Base-by-base conservation (phyloP, 768 basidiomycete genomes). In the Sporobolomyces pararoseus region DNA sequence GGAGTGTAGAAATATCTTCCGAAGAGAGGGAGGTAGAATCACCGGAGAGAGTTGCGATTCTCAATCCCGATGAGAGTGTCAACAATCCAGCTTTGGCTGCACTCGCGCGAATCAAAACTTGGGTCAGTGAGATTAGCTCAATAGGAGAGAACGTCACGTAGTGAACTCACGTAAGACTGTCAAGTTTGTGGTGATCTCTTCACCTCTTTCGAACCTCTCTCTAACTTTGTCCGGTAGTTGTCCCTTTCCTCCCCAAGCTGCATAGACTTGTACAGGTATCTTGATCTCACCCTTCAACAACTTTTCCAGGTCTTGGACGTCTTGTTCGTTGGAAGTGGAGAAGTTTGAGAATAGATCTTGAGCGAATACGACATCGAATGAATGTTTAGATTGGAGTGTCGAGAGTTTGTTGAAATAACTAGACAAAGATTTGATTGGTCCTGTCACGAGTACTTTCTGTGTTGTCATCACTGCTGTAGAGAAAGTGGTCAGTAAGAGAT, bases 301-400 rank as follows among this genome's bases (percentile, higher is more conserved):
- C 72, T 86, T 82, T 7, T 77, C 74, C 3, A 87, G 79, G 65
- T 90, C 84, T 65, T 85, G 82, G n/a, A 49, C 46, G 17, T 84
- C 83, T 60, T 77, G 80, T 59, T 67, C 77, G n/a, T 79, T 79
- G 17, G 72, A 78, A n/a, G n/a, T n/a, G n/a, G n/a, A n/a, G n/a
- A n/a, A n/a, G n/a, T n/a, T n/a, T 2, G 92, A 91, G 80, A 93
- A 92, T 79, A 91, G 89, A n/a, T 91, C 91, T 10, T 83, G 81
- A 74, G 89, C 90, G 60, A 93, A 83, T 10, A 87, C 84, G 64
- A 90, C 84, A 77, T 91, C 89, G 78, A 98, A 97, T 78, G 89
- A 90, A 79, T 96, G 90, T 81, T 95, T 96, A 63, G 86, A 83
- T 81, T 98, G 87, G 74, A 96, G 90, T 34, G 85, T 81, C 68